Evolutionary conservation across 2,329 filamentous ascomycete genomes (phyloP).

Genomic region (Aschersonia sp.): DNA sequence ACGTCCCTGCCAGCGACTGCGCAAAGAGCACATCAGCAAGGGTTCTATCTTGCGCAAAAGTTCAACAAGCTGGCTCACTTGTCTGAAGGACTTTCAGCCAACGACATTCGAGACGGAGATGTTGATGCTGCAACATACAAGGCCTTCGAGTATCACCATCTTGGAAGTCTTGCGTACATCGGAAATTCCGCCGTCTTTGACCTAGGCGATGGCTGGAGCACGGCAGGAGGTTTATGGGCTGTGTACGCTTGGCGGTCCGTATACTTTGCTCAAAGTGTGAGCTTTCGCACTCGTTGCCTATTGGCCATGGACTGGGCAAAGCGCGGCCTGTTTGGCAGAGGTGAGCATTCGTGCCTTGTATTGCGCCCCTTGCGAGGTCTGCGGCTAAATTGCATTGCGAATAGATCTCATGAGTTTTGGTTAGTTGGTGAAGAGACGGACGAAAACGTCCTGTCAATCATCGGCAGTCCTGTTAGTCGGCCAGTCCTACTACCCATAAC

Average conservation of each 20-base stretch:
- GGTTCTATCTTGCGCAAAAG: constrained; percentile 81
- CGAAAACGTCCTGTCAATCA: too few relatives aligned
- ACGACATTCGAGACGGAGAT: constrained; percentile 77
- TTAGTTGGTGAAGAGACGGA: background rate
- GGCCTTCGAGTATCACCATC: constrained; percentile 84
- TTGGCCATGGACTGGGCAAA: constrained; percentile 99
- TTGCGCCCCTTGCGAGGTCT: background rate
- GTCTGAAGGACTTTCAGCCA: constrained; percentile 58
- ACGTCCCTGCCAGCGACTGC: constrained; percentile 91
- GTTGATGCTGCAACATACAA: constrained; percentile 86
- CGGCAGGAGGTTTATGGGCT: constrained; percentile 74
- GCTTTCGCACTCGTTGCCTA: constrained; percentile 72
- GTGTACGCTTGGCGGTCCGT: constrained; percentile 94
- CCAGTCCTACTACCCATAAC: too few relatives aligned
- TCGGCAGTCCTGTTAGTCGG: too few relatives aligned
- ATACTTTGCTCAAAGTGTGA: constrained; percentile 96
- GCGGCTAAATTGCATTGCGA: background rate
- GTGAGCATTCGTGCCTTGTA: constrained; percentile 37
- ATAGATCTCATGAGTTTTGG: constrained; percentile 40
- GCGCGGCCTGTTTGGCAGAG: constrained; percentile 85
- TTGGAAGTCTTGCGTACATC: constrained; percentile 86
- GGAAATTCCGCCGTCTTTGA: constrained; percentile 96
- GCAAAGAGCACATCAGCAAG: constrained; percentile 92
- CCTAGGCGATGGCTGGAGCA: constrained; percentile 58
- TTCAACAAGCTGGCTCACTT: constrained; percentile 80